Conservation (phyloP, 352 stramenopile genomes). For the Phytophthora hybrid region DNA sequence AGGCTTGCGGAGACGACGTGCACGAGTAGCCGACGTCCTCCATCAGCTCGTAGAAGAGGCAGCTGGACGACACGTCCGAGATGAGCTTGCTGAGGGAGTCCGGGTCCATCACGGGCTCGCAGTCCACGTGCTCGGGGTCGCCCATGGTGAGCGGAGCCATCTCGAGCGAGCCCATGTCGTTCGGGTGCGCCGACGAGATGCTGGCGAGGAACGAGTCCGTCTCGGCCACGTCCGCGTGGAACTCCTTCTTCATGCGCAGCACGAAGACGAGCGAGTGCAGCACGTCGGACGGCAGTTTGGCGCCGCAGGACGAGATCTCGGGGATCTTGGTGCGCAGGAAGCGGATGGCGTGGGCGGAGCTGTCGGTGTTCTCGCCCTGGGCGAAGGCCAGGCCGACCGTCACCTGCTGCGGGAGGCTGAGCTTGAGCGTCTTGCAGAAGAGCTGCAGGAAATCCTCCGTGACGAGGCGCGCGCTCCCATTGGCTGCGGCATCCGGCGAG, state of each 20-base stretch:
- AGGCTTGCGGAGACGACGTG: conserved; percentile 78
- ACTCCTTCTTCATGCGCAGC: conserved; percentile 83
- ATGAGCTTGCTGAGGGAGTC: conserved; percentile 83
- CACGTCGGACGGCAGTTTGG: conserved; percentile 87
- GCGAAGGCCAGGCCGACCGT: conserved; percentile 86
- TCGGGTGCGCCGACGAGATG: conserved; percentile 86
- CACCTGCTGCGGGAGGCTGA: conserved; percentile 88
- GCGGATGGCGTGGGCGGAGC: conserved; percentile 66
- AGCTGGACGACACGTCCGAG: conserved; percentile 78
- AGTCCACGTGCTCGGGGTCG: conserved; percentile 89
- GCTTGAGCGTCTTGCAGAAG: conserved; percentile 85
- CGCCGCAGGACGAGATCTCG: conserved; percentile 82
- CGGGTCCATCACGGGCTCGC: conserved; percentile 59
- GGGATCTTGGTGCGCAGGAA: conserved; percentile 88
- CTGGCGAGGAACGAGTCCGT: conserved; percentile 89
- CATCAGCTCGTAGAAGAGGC: conserved; percentile 92
- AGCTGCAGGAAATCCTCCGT: conserved; percentile 83
- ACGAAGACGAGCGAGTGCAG: conserved; percentile 86
- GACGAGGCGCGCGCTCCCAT: conserved; percentile 48
- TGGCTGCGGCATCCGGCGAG: conserved; percentile 43
- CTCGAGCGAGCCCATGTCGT: conserved; percentile 87
- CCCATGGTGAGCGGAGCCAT: conserved; percentile 88
- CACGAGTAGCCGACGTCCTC: conserved; percentile 91
- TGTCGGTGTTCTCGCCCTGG: conserved; percentile 71
- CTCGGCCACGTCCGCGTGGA: conserved; percentile 74